Base-by-base conservation (phyloP, 176 grass and related monocot species). In the Aegilops sharonensis region DNA sequence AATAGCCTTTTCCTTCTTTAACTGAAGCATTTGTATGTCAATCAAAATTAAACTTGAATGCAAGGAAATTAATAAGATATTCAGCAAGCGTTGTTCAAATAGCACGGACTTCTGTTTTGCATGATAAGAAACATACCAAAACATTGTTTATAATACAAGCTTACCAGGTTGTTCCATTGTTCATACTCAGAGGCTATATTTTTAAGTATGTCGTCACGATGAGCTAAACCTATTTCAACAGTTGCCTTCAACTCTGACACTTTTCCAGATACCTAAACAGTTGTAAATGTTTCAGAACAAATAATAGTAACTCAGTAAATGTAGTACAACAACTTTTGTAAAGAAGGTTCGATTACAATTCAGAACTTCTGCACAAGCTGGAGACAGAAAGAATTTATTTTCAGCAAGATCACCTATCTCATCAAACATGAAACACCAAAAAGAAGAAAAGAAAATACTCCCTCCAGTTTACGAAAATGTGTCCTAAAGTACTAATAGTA, bases 201-300 rank as follows among this genome's bases (percentile, higher is more conserved):
- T 85, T 98, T 94, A 42, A 98, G 93, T 87, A 98, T 98, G 60
- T 68, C 92, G 75, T 98, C 91, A 81, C 95, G 93, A 80, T 95
- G 78, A 85, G 89, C 85, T 69, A 95, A 84, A 50, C 93, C 95
- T 81, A 95, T 81, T 84, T 94, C 93, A 77, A 95, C 90, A 77
- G 95, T 98, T 79, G 88, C 78, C 83, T 98, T 98, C 83, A 98
- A 77, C 81, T 98, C 93, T 42, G 91, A 89, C 52, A 89, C 85
- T 82, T 84, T 92, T 83, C 68, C 86, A 89, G 91, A 98, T 70
- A 95, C 93, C 95, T 98, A 85, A 35, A 88, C 54, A 62, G 77
- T 50, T 31, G 24, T 30, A 85, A 45, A 25, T 79, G 81, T 72
- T 82, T 87, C 18, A 87, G 75, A 87, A 9, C 45, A 89, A 21